These are phyloP conservation scores for Dactylellina leptospora DNA, from an alignment of 2,329 filamentous ascomycete species.

Conservation along the genomic window DNA sequence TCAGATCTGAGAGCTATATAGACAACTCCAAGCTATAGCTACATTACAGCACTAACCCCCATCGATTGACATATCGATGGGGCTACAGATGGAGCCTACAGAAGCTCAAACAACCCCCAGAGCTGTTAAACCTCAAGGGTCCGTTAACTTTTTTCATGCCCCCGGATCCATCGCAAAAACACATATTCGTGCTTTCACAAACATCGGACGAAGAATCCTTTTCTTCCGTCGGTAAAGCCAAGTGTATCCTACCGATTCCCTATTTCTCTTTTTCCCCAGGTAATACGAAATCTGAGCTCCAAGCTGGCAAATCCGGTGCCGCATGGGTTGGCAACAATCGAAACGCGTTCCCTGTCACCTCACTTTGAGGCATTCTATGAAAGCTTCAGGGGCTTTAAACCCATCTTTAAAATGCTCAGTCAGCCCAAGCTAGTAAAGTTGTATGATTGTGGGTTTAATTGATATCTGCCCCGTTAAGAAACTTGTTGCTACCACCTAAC, in stretches of 20 bases:
- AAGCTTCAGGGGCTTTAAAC: neutral
- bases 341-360: conserved; percentile 30
- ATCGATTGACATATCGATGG: neutral
- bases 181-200: neutral
- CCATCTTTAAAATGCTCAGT: neutral
- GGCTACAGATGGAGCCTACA: neutral
- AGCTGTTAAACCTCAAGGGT: neutral
- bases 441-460: no score
- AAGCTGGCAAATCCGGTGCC: conserved; percentile 29
- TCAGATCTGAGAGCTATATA: neutral
- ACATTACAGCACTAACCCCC: no score
- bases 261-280: neutral
- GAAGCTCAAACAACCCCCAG: conserved; percentile 39
- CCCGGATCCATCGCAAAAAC: no score
- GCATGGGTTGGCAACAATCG: conserved; percentile 29
- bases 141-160: no score
- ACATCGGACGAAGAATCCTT: conserved; percentile 32
- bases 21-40: no score
- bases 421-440: no score
- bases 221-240: conserved; percentile 24
- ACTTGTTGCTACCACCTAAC: neutral
- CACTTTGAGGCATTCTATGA: neutral
- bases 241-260: conserved; percentile 9
- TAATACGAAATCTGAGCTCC: neutral
- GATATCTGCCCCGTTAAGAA: conserved; percentile 10